These are phyloP conservation scores for Nemophila menziesii DNA, from an alignment of 257 asterid species.

Conservation along the genomic window DNA sequence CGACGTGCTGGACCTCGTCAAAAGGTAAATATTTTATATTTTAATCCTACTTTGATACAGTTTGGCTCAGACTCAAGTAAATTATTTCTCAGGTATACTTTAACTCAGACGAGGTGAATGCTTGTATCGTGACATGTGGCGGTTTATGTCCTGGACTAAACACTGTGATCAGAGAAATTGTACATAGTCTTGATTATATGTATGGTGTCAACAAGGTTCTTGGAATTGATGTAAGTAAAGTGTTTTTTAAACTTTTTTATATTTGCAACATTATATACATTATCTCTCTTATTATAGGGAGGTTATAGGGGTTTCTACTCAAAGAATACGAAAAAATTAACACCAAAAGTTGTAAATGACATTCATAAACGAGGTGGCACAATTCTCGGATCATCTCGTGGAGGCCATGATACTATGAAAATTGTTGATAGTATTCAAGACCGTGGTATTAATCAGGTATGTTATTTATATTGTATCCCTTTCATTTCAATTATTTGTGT, in stretches of 20 bases:
- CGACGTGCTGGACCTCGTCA: slow-evolving; percentile 98
- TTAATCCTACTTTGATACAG: not conserved
- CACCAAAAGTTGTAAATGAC: slow-evolving; percentile 77
- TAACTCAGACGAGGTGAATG: slow-evolving; percentile 77
- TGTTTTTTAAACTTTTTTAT: slow-evolving; percentile 8
- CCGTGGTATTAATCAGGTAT: slow-evolving; percentile 90
- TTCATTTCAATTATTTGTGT: not conserved
- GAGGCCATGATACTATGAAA: slow-evolving; percentile 89
- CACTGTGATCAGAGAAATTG: slow-evolving; percentile 94
- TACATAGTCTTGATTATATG: slow-evolving; percentile 84
- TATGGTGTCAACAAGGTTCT: slow-evolving; percentile 75
- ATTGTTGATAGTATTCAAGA: slow-evolving; percentile 96
- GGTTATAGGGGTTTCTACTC: slow-evolving; percentile 94
- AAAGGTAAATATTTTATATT: slow-evolving; percentile 38
- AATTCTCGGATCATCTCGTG: slow-evolving; percentile 87
- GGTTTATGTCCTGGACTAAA: slow-evolving; percentile 97
- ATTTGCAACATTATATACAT: not conserved
- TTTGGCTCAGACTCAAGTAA: slow-evolving; percentile 5
- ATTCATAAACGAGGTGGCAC: slow-evolving; percentile 99
- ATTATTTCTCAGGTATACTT: slow-evolving; percentile 55
- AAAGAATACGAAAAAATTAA: slow-evolving; percentile 58
- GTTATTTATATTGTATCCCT: slow-evolving; percentile 5
- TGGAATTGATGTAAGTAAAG: slow-evolving; percentile 82
- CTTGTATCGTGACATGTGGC: slow-evolving; percentile 97
- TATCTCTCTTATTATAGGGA: slow-evolving; percentile 44